A percentile compares a stretch with the other conserved stretches of the same genome.
Conservation (phyloP, 1,284 basidiomycete genomes). For the Cutaneotrichosporon dermatis region DNA sequence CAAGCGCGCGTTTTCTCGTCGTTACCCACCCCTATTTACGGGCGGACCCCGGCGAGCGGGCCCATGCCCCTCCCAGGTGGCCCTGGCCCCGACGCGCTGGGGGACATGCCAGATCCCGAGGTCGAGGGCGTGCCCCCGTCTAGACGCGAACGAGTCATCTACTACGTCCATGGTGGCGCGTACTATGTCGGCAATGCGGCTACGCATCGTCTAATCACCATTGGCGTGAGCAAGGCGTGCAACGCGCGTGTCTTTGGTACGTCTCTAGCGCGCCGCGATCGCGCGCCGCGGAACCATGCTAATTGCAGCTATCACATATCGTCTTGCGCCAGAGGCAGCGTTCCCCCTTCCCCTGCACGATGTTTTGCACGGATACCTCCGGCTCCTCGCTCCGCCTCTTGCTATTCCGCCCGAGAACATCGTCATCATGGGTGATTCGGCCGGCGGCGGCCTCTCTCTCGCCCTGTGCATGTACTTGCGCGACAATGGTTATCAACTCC, state of each 20-base stretch:
- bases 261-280: constrained; percentile 32
- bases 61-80: background rate
- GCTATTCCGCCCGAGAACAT: constrained; percentile 88
- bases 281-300: background rate
- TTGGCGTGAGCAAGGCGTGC: constrained; percentile 83
- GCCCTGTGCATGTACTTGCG: constrained; percentile 88
- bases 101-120: constrained; percentile 18
- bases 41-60: background rate
- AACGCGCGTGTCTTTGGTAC: constrained; percentile 90
- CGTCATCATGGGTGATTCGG: constrained; percentile 83
- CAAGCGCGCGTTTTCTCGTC: background rate
- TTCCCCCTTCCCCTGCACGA: constrained; percentile 95
- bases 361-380: constrained; percentile 77
- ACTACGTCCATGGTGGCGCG: constrained; percentile 93
- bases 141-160: constrained; percentile 71
- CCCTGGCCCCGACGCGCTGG: background rate
- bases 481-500: constrained; percentile 74
- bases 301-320: constrained; percentile 80
- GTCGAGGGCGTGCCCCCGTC: constrained; percentile 20
- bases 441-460: constrained; percentile 81
- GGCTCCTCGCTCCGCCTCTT: constrained; percentile 75
- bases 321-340: constrained; percentile 86
- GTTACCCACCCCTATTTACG: background rate
- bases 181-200: constrained; percentile 92
- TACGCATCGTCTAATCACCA: constrained; percentile 87